phyloP scores from a whole-genome alignment of 2,329 filamentous ascomycete genomes.

The Talaromyces sp. region DNA sequence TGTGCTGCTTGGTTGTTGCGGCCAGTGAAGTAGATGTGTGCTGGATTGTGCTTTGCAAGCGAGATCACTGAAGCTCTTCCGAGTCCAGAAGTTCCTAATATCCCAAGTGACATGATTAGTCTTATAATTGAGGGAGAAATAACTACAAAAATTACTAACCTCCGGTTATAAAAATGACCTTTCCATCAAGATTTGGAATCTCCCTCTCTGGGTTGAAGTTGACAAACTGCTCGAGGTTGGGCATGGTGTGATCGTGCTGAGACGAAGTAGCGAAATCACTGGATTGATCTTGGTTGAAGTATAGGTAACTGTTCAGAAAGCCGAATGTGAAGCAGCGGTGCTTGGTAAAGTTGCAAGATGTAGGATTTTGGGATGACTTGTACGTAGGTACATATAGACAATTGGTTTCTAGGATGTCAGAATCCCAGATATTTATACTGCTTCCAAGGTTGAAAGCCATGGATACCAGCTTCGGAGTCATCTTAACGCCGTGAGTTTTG shows the following conservation, averaged over 20 bases:
- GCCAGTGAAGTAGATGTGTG: slow-evolving; percentile 36
- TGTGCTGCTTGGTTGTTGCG: slow-evolving; percentile 17
- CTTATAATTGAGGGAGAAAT: not conserved
- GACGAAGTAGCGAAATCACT: not conserved
- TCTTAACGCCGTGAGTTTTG: not conserved
- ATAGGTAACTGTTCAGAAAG: not conserved
- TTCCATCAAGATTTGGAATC: slow-evolving; percentile 30
- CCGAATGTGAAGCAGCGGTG: not conserved
- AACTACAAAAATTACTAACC: slow-evolving; percentile 19
- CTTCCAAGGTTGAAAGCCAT: not conserved
- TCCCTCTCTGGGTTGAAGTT: slow-evolving; percentile 29
- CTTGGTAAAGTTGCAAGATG: not conserved
- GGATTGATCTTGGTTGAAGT: not conserved
- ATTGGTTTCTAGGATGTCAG: not conserved
- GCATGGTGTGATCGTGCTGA: not conserved
- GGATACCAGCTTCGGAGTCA: not conserved
- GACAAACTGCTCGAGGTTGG: slow-evolving; percentile 17
- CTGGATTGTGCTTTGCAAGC: slow-evolving; percentile 39
- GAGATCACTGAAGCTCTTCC: slow-evolving; percentile 41
- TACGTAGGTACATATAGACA: too few relatives aligned
- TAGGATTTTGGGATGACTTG: not conserved
- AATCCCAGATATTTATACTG: slow-evolving; percentile 1
- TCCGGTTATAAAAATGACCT: slow-evolving; percentile 34
- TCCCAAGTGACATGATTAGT: not conserved
- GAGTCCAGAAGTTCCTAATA: slow-evolving; percentile 43